phyloP scores from a whole-genome alignment of 306 rosid species.

The Quercus suber region DNA sequence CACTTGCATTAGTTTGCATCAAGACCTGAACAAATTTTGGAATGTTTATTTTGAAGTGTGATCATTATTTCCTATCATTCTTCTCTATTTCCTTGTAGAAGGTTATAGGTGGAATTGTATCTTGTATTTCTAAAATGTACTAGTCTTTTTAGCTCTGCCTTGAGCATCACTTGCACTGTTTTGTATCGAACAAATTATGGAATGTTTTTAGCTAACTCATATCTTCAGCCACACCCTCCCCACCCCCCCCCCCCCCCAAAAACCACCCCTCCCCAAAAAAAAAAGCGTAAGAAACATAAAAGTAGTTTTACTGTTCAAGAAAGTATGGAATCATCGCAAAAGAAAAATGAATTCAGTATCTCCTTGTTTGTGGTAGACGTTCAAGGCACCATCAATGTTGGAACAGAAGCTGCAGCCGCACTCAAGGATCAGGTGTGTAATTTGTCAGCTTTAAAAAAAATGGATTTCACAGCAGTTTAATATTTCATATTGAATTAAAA shows the following conservation, averaged over 20 bases:
- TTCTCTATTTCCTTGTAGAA: neutral
- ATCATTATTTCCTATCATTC: no score
- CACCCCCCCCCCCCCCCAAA: no score
- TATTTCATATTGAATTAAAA: neutral
- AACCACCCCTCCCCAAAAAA: no score
- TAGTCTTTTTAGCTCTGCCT: neutral
- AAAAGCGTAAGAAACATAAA: no score
- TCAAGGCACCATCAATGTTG: slow-evolving; percentile 81
- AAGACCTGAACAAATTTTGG: no score
- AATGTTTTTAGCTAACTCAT: neutral
- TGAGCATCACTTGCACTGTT: neutral
- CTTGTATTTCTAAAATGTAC: neutral
- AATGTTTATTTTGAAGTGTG: no score
- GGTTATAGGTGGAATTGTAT: neutral
- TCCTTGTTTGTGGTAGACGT: slow-evolving; percentile 55
- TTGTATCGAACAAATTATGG: neutral
- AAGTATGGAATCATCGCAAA: slow-evolving; percentile 12
- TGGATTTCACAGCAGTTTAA: no score
- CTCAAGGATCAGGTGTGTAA: slow-evolving; percentile 82
- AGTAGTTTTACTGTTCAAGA: neutral
- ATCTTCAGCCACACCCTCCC: no score
- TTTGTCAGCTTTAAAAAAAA: neutral
- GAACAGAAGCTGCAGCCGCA: slow-evolving; percentile 85
- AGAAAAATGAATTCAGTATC: slow-evolving; percentile 13
- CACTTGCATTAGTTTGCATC: no score